Base-by-base conservation (phyloP, 441 rosid species). In the Populus hybrid region DNA sequence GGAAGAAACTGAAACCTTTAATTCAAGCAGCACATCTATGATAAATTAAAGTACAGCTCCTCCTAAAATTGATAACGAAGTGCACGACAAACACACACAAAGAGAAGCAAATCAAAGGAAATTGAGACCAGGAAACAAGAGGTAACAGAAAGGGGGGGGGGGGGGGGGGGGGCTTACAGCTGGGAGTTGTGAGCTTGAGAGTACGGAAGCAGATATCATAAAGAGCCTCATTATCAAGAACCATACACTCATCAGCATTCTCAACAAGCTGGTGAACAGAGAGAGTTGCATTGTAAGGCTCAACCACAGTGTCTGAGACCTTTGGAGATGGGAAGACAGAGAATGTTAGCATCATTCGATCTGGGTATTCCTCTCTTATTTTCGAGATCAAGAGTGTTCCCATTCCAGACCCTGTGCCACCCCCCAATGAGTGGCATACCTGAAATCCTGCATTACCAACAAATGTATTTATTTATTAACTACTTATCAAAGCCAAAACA, bases 321-420 rank as follows among this genome's bases (percentile, higher is more conserved):
- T 29, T 29, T 3, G 31, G 31, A 29, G 31, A 29, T 29, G 31
- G 31, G 31, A 29, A 88, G 12, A 88, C 90, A 2, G 89, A 88
- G 75, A 88, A 87, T 0, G 91, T 88, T 29, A 88, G 89, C 91
- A 88, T 88, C 91, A 88, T 88, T 53, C 91, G 78, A 24, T 87
- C 91, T 3, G 90, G 88, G 59, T 84, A 85, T 77, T 85, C 88
- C 63, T 85, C 87, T 63, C 87, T 82, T 16, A 86, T 86, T 74
- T 88, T 86, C 11, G 89, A 88, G 64, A 88, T 86, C 63, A 88
- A 74, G 28, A 88, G 82, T 0, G 91, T 88, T 36, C 91, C 91
- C 91, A 88, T 88, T 68, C 91, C 91, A 6, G 91, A 86, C 21
- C 91, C 89, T 0, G 91, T 88, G 38, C 91, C 91, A 33, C 89